Evolutionary conservation across 768 basidiomycete genomes (phyloP), one percentile per base, ranked within the genome.

Genomic region (Suillus subalutaceus): DNA sequence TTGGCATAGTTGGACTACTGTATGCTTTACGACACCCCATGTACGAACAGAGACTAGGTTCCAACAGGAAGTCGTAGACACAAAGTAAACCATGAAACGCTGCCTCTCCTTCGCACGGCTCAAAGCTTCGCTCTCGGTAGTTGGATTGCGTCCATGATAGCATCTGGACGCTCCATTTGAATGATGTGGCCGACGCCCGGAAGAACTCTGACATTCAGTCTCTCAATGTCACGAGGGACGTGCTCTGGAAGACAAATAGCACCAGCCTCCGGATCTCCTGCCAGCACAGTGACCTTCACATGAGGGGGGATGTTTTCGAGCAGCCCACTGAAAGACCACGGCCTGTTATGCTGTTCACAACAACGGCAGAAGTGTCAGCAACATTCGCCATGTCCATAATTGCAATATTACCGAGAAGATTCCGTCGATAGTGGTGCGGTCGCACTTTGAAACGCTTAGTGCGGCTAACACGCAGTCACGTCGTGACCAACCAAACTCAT

Each of bases 141-240:
- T 15, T 9, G 58, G 3, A 59, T 41, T 41, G 65, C 70, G 7
- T 69, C 50, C 5, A 75, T 66, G 0, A 75, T 67, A 32, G 60
- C 62, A 8, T 77, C 68, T 0, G 74, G 74, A 32, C 68, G 63
- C 38, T 77, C 75, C 20, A 23, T 65, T n/a, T 75, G 74, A 30
- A 77, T 69, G 68, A 69, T 75, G 53, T 75, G 75, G 1, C 67
- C 66, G 2, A 69, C 67, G 0, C 72, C 71, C 0, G 68, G 65
- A 1, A 76, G 62, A 9, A 64, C 26, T 12, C 6, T 59, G 16
- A 26, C 38, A 59, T 18, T 2, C 38, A 59, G 6, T 26, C 38
- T 40, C 38, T 59, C 20, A 16, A 71, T 58, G 1, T 30, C 15
- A 18, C 63, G 59, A 13, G 44, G 43, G 38, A 75, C 7, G 6